A percentile compares a stretch with the other conserved stretches of the same genome.
phyloP scores from a whole-genome alignment of 2,329 filamentous ascomycete genomes.

The Coleophoma eucalyptorum region DNA sequence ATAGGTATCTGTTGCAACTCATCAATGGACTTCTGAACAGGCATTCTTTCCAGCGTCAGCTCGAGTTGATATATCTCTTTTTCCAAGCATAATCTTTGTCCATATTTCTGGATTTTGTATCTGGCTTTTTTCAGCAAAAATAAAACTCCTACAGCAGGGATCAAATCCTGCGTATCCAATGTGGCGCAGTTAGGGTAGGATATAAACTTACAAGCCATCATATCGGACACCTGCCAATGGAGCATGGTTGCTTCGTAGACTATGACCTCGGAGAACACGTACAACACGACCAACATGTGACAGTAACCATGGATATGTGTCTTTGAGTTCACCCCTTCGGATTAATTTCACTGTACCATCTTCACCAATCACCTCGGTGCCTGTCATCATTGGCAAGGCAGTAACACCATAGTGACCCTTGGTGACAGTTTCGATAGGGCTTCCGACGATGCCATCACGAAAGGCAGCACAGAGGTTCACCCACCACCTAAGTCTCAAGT shows the following conservation, averaged over 20 bases:
- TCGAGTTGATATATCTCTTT: slow-evolving; percentile 37
- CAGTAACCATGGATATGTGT: slow-evolving; percentile 46
- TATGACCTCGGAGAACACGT: slow-evolving; percentile 46
- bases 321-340: slow-evolving; percentile 35
- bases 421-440: slow-evolving; percentile 39
- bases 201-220: slow-evolving; percentile 45
- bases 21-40: slow-evolving; percentile 35
- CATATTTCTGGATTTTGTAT: slow-evolving; percentile 44
- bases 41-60: slow-evolving; percentile 41
- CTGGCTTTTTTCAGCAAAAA: slow-evolving; percentile 23
- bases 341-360: slow-evolving; percentile 30
- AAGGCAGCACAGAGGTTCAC: slow-evolving; percentile 49
- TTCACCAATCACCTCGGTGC: slow-evolving; percentile 37
- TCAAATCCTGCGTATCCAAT: not conserved
- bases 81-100: slow-evolving; percentile 32
- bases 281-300: slow-evolving; percentile 44
- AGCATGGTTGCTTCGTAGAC: slow-evolving; percentile 43
- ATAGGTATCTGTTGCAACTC: slow-evolving; percentile 38
- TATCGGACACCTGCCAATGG: slow-evolving; percentile 48
- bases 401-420: slow-evolving; percentile 38
- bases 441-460: slow-evolving; percentile 47
- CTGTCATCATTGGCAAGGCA: slow-evolving; percentile 44
- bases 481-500: slow-evolving; percentile 44
- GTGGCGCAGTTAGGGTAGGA: not conserved
- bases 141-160: not conserved